phyloP scores from a whole-genome alignment of 306 rosid species.

The Astragalus glycyphyllos region DNA sequence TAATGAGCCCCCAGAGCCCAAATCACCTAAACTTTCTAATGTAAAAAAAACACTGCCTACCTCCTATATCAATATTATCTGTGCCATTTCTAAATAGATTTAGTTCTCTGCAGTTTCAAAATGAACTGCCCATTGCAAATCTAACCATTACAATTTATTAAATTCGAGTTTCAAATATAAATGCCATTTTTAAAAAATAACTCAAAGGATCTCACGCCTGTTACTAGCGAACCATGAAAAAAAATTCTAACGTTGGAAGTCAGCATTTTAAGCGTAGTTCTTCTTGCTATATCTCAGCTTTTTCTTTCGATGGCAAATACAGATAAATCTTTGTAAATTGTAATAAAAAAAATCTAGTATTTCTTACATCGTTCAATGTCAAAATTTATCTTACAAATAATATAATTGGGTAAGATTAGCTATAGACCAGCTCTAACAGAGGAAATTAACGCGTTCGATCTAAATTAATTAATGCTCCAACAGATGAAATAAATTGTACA shows the following conservation, averaged over 20 bases:
- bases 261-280: background rate
- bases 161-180: background rate
- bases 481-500: slow-evolving; percentile 26
- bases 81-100: background rate
- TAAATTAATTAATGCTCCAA: slow-evolving; percentile 14
- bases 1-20: too few species aligned
- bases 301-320: background rate
- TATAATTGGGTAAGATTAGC: slow-evolving; percentile 22
- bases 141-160: background rate
- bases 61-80: background rate
- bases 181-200: background rate
- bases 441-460: slow-evolving; percentile 4
- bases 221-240: background rate
- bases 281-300: background rate
- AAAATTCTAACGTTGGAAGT: background rate
- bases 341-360: slow-evolving; percentile 16
- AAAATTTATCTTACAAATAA: slow-evolving; percentile 38
- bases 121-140: background rate
- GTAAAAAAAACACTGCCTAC: too few species aligned
- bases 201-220: background rate
- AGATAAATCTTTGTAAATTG: slow-evolving; percentile 14
- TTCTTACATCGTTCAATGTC: slow-evolving; percentile 19
- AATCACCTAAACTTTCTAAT: too few species aligned
- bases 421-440: background rate
- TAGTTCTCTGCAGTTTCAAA: background rate